Base-by-base conservation (phyloP, 495 filamentous ascomycete genomes). In the Penicillium dipodomyicola region DNA sequence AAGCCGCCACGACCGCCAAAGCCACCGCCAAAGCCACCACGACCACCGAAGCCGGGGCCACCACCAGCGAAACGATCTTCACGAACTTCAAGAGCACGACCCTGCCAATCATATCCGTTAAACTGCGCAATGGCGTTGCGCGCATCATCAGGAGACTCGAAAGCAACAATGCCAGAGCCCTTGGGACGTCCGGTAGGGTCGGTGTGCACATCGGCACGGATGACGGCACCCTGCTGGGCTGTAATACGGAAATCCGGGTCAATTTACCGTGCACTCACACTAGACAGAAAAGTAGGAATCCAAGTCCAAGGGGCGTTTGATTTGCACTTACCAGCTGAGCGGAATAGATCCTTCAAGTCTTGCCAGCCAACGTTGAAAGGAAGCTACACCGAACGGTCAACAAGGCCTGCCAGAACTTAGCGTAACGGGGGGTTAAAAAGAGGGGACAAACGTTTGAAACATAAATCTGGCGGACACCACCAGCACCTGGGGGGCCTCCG, bases 91-190 rank as follows among this genome's bases (percentile, higher is more conserved):
- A 98, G 80, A 52, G 85, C 72, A 57, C 94, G 89, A 19, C 94
- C 94, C 72, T 98, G 93, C 94, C 94, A 98, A 48, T 98, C 94
- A 70, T 96, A 97, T 55, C 93, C 93, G 69, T 98, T 97, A 79
- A 97, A 97, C 68, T 96, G 92, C 52, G 87, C 81, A 64, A 98
- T 98, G 35, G 94, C 94, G 62, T 91, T 96, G 56, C 91, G 90
- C 22, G 95, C 92, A 73, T 98, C 94, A 30, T 96, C 92, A 3
- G 92, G 84, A 40, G 84, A 89, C 71, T 98, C 95, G 67, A 97
- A 98, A 50, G 92, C 92, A 61, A 98, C 94, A 42, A 97, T 96
- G 58, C 94, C 94, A 49, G 93, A 95, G 33, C 94, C 94, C 76
- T 84, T 97, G 23, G 95, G 91, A 40, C 93, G 89, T 56, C 95